phyloP scores from a whole-genome alignment of 345 rosid genomes.

The Laguncularia racemosa region DNA sequence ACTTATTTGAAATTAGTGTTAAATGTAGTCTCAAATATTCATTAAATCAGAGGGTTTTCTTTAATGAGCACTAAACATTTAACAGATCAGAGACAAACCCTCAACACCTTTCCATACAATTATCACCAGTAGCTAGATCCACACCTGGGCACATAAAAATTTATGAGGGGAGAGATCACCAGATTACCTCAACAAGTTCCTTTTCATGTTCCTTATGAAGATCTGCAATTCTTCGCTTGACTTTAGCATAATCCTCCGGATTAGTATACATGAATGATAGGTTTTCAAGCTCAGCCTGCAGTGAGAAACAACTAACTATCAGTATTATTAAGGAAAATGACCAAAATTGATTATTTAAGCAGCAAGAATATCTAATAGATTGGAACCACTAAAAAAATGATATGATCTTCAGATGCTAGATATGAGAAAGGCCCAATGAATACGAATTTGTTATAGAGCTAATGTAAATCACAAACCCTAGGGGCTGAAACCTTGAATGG shows the following conservation, averaged over 20 bases:
- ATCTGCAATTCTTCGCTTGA: slow-evolving; percentile 75
- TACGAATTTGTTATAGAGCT: not conserved
- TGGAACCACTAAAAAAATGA: slow-evolving; percentile 1
- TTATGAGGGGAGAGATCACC: not conserved
- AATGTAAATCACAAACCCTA: too few species aligned
- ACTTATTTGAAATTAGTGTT: too few species aligned
- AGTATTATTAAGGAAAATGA: slow-evolving; percentile 1
- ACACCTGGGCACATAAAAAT: not conserved
- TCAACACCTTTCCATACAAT: too few species aligned
- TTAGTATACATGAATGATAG: slow-evolving; percentile 90
- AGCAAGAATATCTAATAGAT: slow-evolving; percentile 1
- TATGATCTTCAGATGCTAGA: not conserved
- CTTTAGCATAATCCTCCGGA: slow-evolving; percentile 82
- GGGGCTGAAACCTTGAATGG: too few species aligned
- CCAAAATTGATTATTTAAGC: not conserved
- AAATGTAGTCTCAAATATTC: too few species aligned
- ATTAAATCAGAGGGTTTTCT: too few species aligned
- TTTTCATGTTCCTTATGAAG: slow-evolving; percentile 83
- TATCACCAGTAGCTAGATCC: not conserved
- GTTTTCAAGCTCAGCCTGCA: slow-evolving; percentile 97
- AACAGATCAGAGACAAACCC: too few species aligned
- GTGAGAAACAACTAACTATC: slow-evolving; percentile 5
- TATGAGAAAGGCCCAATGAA: not conserved
- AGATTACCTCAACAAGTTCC: slow-evolving; percentile 71
- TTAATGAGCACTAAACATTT: too few species aligned